phyloP scores from a whole-genome alignment of 1,284 basidiomycete genomes.

The Phylloboletellus chloephorus region DNA sequence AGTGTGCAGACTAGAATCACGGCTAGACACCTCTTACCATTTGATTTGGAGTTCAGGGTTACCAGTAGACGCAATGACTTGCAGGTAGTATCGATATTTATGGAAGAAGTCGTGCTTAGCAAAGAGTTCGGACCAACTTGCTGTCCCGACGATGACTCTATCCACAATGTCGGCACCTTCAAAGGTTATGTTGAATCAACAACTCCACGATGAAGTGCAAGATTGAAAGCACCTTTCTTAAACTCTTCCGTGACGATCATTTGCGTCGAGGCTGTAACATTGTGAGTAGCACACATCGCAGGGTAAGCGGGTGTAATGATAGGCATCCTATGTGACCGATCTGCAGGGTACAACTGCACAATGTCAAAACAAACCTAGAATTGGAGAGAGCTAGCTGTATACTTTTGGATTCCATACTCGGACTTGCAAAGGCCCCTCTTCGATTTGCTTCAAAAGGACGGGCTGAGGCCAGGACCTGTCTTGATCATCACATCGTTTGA shows the following conservation, averaged over 20 bases:
- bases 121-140: constrained; percentile 91
- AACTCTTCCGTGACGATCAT: constrained; percentile 97
- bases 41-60: constrained; percentile 86
- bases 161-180: constrained; percentile 90
- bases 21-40: constrained; percentile 58
- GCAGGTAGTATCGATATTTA: constrained; percentile 97
- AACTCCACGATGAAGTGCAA: not conserved
- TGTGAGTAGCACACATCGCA: constrained; percentile 99
- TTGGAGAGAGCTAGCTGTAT: not conserved
- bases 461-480: constrained; percentile 95
- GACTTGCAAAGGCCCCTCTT: constrained; percentile 89
- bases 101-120: constrained; percentile 95
- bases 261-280: constrained; percentile 93
- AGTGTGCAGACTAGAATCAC: constrained; percentile 20
- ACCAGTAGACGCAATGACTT: constrained; percentile 90
- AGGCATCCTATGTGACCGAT: constrained; percentile 97
- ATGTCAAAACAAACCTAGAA: not conserved
- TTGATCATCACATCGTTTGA: constrained; percentile 7
- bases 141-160: constrained; percentile 79
- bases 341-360: constrained; percentile 81
- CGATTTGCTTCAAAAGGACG: constrained; percentile 92
- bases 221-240: constrained; percentile 63
- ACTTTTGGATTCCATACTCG: constrained; percentile 98
- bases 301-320: constrained; percentile 99
- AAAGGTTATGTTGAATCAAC: constrained; percentile 7